A percentile compares a stretch with the other conserved stretches of the same genome.
Evolutionary conservation across 2,329 filamentous ascomycete genomes (phyloP).

Genomic region (Phaeosphaeria sp.): DNA sequence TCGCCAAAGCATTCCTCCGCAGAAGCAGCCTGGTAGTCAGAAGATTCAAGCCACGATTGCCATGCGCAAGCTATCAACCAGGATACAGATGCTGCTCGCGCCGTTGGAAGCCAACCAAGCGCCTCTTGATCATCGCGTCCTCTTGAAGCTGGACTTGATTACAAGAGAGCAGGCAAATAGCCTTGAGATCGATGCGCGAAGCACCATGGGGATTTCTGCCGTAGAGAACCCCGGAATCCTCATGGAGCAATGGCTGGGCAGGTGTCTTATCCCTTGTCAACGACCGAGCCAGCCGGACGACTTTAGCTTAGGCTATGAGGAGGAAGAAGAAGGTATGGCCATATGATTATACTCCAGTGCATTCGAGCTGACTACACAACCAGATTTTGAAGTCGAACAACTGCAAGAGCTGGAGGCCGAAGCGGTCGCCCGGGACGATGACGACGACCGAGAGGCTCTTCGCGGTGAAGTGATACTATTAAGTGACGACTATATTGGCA

Average conservation of each 20-base stretch:
- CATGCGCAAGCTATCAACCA: slow-evolving; percentile 46
- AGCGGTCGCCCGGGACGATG: slow-evolving; percentile 59
- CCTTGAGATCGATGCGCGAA: slow-evolving; percentile 58
- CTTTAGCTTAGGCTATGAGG: slow-evolving; percentile 63
- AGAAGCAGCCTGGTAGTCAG: slow-evolving; percentile 46
- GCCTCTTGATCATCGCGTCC: slow-evolving; percentile 43
- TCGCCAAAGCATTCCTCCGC: slow-evolving; percentile 40
- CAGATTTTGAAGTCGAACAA: slow-evolving; percentile 66
- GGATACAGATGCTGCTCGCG: slow-evolving; percentile 32
- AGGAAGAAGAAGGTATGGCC: slow-evolving; percentile 46
- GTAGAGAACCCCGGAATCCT: slow-evolving; percentile 36
- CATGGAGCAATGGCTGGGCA: slow-evolving; percentile 65
- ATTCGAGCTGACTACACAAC: background rate
- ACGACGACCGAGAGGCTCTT: slow-evolving; percentile 51
- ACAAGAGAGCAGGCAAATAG: slow-evolving; percentile 68
- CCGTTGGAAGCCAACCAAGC: slow-evolving; percentile 30
- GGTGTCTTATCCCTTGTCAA: slow-evolving; percentile 55
- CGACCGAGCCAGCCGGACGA: slow-evolving; percentile 55
- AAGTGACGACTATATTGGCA: slow-evolving; percentile 51
- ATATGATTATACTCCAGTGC: background rate
- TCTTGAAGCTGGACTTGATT: slow-evolving; percentile 65
- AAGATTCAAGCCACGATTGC: slow-evolving; percentile 48
- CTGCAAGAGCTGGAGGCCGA: slow-evolving; percentile 67
- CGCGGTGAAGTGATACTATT: slow-evolving; percentile 38
- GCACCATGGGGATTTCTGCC: slow-evolving; percentile 48